phyloP scores from a whole-genome alignment of 768 basidiomycete species.

The Tylopilus subfusipes region DNA sequence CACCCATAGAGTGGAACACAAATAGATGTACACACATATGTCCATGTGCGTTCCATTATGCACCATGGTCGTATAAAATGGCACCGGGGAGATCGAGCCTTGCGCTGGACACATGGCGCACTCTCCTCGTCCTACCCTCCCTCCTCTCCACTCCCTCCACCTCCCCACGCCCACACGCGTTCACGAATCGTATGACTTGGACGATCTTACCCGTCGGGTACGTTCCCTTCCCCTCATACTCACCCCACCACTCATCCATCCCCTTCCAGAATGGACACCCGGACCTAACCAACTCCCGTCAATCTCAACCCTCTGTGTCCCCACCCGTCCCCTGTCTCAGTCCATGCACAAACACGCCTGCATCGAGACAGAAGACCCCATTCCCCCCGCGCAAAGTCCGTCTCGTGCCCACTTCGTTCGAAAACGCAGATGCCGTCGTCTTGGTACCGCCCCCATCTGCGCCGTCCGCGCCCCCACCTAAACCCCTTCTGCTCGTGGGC shows the following conservation, averaged over 20 bases:
- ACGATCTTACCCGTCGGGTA: constrained; percentile 13
- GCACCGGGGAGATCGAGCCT: too few relatives aligned
- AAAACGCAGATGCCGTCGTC: constrained; percentile 52
- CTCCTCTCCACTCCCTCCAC: constrained; percentile 48
- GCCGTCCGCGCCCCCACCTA: constrained; percentile 15
- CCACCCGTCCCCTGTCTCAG: constrained; percentile 23
- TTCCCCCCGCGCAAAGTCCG: constrained; percentile 31
- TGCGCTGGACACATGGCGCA: too few relatives aligned
- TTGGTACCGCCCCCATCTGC: constrained; percentile 36
- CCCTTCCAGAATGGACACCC: background rate
- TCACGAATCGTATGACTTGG: constrained; percentile 3
- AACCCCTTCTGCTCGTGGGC: constrained; percentile 48
- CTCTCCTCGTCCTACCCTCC: constrained; percentile 47
- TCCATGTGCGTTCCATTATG: too few relatives aligned
- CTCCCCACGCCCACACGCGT: constrained; percentile 26
- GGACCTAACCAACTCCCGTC: background rate
- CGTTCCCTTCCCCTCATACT: background rate
- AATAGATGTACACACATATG: background rate
- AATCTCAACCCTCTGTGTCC: constrained; percentile 7
- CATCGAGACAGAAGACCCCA: background rate
- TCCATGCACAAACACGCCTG: background rate
- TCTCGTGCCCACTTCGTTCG: constrained; percentile 49
- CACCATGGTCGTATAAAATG: too few relatives aligned
- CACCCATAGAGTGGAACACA: background rate
- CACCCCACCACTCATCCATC: background rate